phyloP scores from a whole-genome alignment of 371 early-diverging fungal genomes.

The Rhizopus microsporus region DNA sequence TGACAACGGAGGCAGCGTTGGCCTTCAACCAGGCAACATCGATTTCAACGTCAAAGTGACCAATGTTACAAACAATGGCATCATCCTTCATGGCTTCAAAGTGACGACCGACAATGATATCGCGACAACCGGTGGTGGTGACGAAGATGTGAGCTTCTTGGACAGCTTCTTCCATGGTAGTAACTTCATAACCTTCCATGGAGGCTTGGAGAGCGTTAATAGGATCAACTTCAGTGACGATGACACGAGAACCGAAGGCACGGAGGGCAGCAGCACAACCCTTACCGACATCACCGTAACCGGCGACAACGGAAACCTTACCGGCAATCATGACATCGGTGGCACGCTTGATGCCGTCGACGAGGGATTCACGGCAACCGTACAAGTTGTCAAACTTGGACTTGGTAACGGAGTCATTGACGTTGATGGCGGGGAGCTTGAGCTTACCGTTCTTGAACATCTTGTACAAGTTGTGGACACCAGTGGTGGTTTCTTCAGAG shows the following conservation, averaged over 20 bases:
- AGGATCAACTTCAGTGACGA: slow-evolving; percentile 98
- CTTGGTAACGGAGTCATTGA: slow-evolving; percentile 99
- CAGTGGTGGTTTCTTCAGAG: slow-evolving; percentile 99
- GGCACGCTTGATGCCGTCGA: slow-evolving; percentile 99
- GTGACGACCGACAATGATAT: slow-evolving; percentile 94
- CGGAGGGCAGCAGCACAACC: slow-evolving; percentile 98
- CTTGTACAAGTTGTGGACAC: slow-evolving; percentile 98
- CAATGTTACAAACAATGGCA: slow-evolving; percentile 99
- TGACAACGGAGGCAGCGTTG: slow-evolving; percentile 84
- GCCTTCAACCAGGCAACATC: slow-evolving; percentile 99
- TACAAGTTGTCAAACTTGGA: slow-evolving; percentile 99
- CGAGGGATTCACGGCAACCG: slow-evolving; percentile 99
- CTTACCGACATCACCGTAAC: slow-evolving; percentile 99
- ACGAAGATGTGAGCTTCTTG: slow-evolving; percentile 95
- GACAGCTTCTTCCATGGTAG: slow-evolving; percentile 97
- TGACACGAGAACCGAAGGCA: slow-evolving; percentile 98
- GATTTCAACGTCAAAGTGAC: slow-evolving; percentile 99
- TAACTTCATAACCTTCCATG: slow-evolving; percentile 99
- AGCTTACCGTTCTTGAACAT: slow-evolving; percentile 94
- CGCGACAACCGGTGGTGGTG: slow-evolving; percentile 99
- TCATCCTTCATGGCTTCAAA: slow-evolving; percentile 96
- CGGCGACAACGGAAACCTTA: slow-evolving; percentile 97
- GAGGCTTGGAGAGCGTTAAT: slow-evolving; percentile 99
- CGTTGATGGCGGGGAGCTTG: slow-evolving; percentile 98
- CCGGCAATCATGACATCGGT: slow-evolving; percentile 99